These are phyloP conservation scores for Leishmania guyanensis DNA, from an alignment of 208 protist species.

Conservation along the genomic window DNA sequence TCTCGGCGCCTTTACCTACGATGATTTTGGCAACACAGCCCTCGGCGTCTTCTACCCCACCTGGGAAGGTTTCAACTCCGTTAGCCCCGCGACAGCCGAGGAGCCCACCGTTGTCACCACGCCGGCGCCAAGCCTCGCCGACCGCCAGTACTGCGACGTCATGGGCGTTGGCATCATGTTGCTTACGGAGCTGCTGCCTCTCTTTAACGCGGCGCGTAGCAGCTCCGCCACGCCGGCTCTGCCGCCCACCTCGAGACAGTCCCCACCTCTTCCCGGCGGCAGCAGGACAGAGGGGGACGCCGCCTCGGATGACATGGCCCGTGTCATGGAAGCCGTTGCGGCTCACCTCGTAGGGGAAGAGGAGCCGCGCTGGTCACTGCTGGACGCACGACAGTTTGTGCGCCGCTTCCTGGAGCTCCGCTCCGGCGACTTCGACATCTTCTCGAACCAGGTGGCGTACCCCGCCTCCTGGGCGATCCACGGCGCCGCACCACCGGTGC, in stretches of 20 bases:
- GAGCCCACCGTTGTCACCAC: slow-evolving; percentile 1
- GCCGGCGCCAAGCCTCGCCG: slow-evolving; percentile 9
- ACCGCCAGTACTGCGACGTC: slow-evolving; percentile 32
- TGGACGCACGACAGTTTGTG: slow-evolving; percentile 62
- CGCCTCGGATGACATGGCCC: slow-evolving; percentile 31
- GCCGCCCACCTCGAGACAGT: slow-evolving; percentile 12
- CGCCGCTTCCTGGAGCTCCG: slow-evolving; percentile 58
- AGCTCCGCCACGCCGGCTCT: slow-evolving; percentile 1
- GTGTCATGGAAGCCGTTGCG: slow-evolving; percentile 56
- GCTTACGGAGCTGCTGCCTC: slow-evolving; percentile 27
- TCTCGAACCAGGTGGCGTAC: slow-evolving; percentile 51
- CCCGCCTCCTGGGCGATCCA: slow-evolving; percentile 48
- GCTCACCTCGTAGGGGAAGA: slow-evolving; percentile 62
- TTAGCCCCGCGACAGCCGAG: neutral
- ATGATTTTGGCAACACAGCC: slow-evolving; percentile 75
- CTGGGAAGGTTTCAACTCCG: slow-evolving; percentile 12
- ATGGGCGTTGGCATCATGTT: slow-evolving; percentile 44
- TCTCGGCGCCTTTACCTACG: slow-evolving; percentile 74
- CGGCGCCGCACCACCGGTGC: slow-evolving; percentile 34
- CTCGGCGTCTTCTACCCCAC: slow-evolving; percentile 57
- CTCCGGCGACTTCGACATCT: slow-evolving; percentile 37
- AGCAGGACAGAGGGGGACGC: neutral
- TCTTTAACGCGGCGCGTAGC: neutral
- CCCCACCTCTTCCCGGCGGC: neutral
- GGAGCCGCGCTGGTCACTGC: slow-evolving; percentile 55